These are phyloP conservation scores for Candida caryicola DNA, from an alignment of 805 yeast genomes.

Conservation along the genomic window DNA sequence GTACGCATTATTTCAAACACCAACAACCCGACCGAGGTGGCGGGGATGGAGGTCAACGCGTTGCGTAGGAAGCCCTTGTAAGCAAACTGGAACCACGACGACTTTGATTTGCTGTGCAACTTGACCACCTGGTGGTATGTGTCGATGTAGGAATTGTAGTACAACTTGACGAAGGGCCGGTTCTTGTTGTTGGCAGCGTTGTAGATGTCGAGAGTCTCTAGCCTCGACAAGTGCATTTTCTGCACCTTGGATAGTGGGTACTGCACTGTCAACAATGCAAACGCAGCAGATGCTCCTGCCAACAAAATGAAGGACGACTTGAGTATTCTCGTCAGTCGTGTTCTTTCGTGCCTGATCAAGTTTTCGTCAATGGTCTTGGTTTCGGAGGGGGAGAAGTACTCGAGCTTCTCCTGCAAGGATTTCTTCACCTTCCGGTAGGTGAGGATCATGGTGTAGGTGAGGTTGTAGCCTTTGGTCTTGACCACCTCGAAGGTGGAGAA, in stretches of 20 bases:
- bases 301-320: conserved; percentile 67
- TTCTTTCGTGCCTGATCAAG: conserved; percentile 28
- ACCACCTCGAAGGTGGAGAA: conserved; percentile 78
- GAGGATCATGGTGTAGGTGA: conserved; percentile 45
- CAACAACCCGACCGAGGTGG: conserved; percentile 81
- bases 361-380: conserved; percentile 19
- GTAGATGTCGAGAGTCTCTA: conserved; percentile 75
- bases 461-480: conserved; percentile 62
- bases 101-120: conserved; percentile 51
- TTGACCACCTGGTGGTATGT: conserved; percentile 61
- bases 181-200: conserved; percentile 31
- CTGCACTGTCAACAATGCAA: conserved; percentile 71
- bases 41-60: conserved; percentile 76
- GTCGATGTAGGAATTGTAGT: conserved; percentile 73
- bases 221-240: conserved; percentile 69
- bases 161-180: conserved; percentile 45
- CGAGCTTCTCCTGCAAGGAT: conserved; percentile 16
- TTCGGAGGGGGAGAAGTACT: conserved; percentile 16
- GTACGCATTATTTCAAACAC: conserved; percentile 80
- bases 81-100: conserved; percentile 61
- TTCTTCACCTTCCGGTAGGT: conserved; percentile 42
- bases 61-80: conserved; percentile 77
- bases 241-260: conserved; percentile 82
- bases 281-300: conserved; percentile 88
- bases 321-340: conserved; percentile 47